Evolutionary conservation across 2,329 filamentous ascomycete species (phyloP), one percentile per base, ranked within the genome.

Genomic region (Balansia obtecta): DNA sequence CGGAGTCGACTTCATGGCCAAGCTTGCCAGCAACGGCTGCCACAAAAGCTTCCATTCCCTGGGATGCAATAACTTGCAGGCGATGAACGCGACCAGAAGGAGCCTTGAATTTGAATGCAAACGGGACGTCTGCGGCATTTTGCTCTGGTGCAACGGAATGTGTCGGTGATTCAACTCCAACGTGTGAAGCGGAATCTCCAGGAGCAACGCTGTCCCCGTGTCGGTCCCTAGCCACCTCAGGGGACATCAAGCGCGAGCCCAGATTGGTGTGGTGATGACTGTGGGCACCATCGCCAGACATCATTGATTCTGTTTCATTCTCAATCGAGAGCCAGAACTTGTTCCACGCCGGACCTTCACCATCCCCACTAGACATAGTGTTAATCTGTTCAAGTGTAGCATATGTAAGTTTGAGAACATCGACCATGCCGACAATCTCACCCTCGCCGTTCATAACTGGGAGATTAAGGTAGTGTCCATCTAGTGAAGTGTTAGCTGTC

Each of bases 341-440:
- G 74, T 96, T 97, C 93, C 93, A 98, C 7, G 93, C 93, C 5
- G 93, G 93, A 0, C 93, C 93, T 69, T 98, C 93, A 59, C 82
- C 88, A 63, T 95, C 91, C 41, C 80, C 80, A 49, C 83, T 89
- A 40, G 80, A 83, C 84, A 98, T 97, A 52, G 88, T 89, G 73
- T 97, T 97, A 69, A 95, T 89, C 73, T 96, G 91, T 69, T 98
- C 93, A 49, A 98, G 78, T 5, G 93, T 98, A 46, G 93, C 93
- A 68, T 98, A 98, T 20, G 93, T 98, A 62, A 98, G 77, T 72
- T 97, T 97, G 55, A 98, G 80, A 52, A 98, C 93, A 68, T 98
- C 93, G 27, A 98, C 93, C 93, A 98, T 98, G 61, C 93, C 93
- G 52, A 98, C 93, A 63, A 98, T 98, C 69, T 98, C 93, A 56